A percentile compares a stretch with the other conserved stretches of the same genome.
Conservation (phyloP, 176 grass and related monocot genomes). For the Lolium perenne region DNA sequence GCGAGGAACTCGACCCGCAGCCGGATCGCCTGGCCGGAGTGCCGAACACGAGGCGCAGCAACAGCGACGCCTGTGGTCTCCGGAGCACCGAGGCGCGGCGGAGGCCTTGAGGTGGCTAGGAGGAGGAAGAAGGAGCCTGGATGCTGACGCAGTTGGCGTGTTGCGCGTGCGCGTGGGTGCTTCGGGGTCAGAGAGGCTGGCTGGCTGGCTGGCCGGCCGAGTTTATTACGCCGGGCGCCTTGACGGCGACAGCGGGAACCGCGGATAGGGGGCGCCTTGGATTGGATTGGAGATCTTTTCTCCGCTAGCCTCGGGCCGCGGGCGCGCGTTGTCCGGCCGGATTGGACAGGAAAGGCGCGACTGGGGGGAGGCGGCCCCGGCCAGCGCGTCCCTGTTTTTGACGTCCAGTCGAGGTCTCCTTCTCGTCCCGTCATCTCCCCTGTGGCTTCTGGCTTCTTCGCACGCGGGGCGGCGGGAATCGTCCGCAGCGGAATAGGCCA, state of each 20-base stretch:
- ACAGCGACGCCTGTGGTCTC: conserved; percentile 35
- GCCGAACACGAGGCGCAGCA: neutral
- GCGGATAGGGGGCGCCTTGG: neutral
- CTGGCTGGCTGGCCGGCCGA: neutral
- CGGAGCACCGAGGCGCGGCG: neutral
- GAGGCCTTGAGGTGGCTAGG: neutral
- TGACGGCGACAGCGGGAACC: neutral
- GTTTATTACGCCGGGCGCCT: conserved; percentile 5
- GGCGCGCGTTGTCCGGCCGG: neutral
- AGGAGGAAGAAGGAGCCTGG: neutral
- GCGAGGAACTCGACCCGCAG: neutral
- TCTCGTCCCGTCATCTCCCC: neutral
- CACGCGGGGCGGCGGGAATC: neutral
- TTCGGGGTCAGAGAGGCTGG: neutral
- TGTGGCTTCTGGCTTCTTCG: too few species aligned
- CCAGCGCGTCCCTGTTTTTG: neutral
- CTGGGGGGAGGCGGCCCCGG: neutral
- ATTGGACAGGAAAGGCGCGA: neutral
- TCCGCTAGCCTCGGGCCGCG: neutral
- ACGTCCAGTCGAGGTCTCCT: neutral
- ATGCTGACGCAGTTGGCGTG: neutral
- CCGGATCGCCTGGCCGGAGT: neutral
- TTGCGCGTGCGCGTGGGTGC: neutral
- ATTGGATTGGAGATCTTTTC: neutral
- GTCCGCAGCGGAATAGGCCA: neutral